Evolutionary conservation across 2,329 filamentous ascomycete genomes (phyloP), one percentile per base, ranked within the genome.

Genomic region (Cordyceps pruinosa): DNA sequence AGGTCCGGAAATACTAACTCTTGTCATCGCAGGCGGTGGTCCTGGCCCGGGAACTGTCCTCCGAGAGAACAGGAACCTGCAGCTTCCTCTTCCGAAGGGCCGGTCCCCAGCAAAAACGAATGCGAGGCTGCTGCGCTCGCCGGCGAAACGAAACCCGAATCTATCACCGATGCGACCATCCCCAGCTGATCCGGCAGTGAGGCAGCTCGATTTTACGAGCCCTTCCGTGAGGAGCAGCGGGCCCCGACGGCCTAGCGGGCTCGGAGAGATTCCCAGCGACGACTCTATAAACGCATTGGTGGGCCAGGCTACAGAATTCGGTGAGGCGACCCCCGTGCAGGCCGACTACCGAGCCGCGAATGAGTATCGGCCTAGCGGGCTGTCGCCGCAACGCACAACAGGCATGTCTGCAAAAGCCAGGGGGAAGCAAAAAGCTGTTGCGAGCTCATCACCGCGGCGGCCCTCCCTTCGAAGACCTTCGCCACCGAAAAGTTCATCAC

Each of bases 101-200:
- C 71, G 75, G 58, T 88, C 86, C 2, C 87, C 87, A 1, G 76
- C 81, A 56, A 88, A 87, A 69, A 86, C 85, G 4, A 73, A 78
- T 34, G 75, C 84, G 26, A 73, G 76, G 13, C 83, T 80, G 15
- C 42, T 56, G 1, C 44, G 45, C 35, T 41, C 44, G 2, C 86
- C 86, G 0, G 84, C 86, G 26, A 78, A 83, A 60, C 78, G 80
- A 57, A 84, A 83, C 63, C 83, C 81, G 5, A 79, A 79, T 48
- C 69, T 86, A 54, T 82, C 78, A 17, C 77, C 80, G 0, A 66
- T 69, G 10, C 73, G 74, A 23, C 75, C 71, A n/a, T 69, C 72
- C 2, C 63, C 60, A 34, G 60, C 60, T 57, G 70, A 70, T 13
- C 66, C 67, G 25, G 72, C 75, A 5, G 77, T 84, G 15, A 81